Conservation (phyloP, 345 rosid species). For the Arabidopsis arenosa region DNA sequence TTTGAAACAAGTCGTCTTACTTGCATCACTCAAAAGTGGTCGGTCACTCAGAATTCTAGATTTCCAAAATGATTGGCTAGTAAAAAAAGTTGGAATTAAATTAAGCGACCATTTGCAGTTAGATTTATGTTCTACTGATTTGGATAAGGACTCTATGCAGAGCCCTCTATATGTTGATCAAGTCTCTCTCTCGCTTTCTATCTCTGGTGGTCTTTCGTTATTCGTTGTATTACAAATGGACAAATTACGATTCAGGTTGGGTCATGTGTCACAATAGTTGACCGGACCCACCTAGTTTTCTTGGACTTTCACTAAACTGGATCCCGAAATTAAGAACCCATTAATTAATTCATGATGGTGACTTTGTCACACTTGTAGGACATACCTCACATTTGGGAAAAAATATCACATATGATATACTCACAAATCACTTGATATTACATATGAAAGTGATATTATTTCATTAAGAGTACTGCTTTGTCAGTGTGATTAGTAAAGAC, state of each 20-base stretch:
- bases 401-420: too few species aligned
- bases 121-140: background rate
- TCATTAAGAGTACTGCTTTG: too few species aligned
- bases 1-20: background rate
- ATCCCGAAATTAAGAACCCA: slow-evolving; percentile 17
- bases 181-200: background rate
- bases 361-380: background rate
- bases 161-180: background rate
- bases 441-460: too few species aligned
- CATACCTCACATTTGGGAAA: too few species aligned
- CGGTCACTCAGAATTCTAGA: background rate
- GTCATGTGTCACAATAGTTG: slow-evolving; percentile 36
- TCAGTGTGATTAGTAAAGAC: too few species aligned
- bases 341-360: slow-evolving; percentile 18
- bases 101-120: background rate
- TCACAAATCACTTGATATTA: too few species aligned
- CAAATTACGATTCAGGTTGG: slow-evolving; percentile 33
- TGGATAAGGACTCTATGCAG: slow-evolving; percentile 19
- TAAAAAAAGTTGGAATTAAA: background rate
- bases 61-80: too few species aligned
- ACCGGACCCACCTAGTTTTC: slow-evolving; percentile 33
- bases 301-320: slow-evolving; percentile 6
- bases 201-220: background rate
- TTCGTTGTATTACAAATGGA: background rate
- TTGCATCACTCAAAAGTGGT: too few species aligned